Evolutionary conservation across 164 flowering plant species (phyloP).

Genomic region (Cinnamomum chago): DNA sequence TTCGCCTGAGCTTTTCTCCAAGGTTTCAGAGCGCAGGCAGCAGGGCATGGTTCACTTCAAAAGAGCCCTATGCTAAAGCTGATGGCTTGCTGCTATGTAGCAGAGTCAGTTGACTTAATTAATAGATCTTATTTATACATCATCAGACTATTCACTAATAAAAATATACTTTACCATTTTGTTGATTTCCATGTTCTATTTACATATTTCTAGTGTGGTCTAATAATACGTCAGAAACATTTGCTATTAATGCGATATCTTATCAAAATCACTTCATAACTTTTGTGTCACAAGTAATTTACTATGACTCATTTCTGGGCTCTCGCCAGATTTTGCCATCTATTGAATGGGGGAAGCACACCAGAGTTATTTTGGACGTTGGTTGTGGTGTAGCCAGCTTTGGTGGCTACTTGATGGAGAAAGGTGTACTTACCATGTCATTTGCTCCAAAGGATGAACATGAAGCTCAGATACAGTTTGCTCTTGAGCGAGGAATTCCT

Average conservation of each 20-base stretch:
- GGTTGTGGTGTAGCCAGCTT: conserved; percentile 99
- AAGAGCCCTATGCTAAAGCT: no score
- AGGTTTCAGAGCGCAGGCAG: no score
- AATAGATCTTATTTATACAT: no score
- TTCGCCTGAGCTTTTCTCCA: no score
- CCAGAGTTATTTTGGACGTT: conserved; percentile 82
- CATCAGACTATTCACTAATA: no score
- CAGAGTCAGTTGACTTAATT: no score
- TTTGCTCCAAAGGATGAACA: conserved; percentile 98
- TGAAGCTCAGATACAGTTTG: conserved; percentile 98
- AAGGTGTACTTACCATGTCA: conserved; percentile 82
- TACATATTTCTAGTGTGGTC: not conserved
- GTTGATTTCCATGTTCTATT: no score
- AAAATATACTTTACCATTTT: no score
- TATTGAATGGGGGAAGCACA: conserved; percentile 65
- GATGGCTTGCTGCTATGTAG: no score
- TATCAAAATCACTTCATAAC: not conserved
- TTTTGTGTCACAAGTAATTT: not conserved
- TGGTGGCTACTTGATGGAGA: conserved; percentile 85
- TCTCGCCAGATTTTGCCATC: conserved; percentile 46
- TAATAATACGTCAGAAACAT: not conserved
- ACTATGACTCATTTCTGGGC: not conserved
- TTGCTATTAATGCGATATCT: no score
- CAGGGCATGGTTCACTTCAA: no score
- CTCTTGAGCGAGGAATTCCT: conserved; percentile 94